Evolutionary conservation across 202 grass and related monocot genomes (phyloP).

Genomic region (Schoenoplectus triqueter): DNA sequence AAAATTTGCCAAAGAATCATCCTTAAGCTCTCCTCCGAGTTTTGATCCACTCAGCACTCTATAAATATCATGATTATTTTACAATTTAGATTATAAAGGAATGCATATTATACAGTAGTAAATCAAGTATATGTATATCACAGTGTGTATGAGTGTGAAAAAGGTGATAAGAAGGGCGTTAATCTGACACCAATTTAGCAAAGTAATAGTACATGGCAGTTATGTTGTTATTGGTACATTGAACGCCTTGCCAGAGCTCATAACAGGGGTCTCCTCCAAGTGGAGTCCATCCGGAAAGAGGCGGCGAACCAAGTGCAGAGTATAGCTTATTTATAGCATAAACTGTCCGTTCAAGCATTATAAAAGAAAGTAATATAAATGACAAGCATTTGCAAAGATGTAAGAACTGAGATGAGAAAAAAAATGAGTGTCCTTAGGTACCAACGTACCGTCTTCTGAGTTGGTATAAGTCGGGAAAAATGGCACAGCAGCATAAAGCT

Average conservation of each 20-base stretch:
- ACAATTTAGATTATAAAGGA: not conserved
- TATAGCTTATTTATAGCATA: slow-evolving; percentile 79
- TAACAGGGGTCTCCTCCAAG: slow-evolving; percentile 79
- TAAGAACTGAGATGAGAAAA: not conserved
- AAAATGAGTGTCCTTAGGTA: not conserved
- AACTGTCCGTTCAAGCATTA: slow-evolving; percentile 46
- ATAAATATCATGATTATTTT: not conserved
- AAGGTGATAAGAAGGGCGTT: not conserved
- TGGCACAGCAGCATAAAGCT: slow-evolving; percentile 7
- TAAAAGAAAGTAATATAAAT: slow-evolving; percentile 6
- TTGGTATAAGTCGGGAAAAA: slow-evolving; percentile 37
- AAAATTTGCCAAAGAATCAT: slow-evolving; percentile 69
- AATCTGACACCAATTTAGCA: not conserved
- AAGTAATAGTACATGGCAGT: slow-evolving; percentile 55
- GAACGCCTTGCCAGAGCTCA: slow-evolving; percentile 73
- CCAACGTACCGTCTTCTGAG: slow-evolving; percentile 27
- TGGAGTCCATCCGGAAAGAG: slow-evolving; percentile 63
- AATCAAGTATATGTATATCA: not conserved
- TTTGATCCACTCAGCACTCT: slow-evolving; percentile 79
- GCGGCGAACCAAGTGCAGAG: slow-evolving; percentile 57
- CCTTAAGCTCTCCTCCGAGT: slow-evolving; percentile 67
- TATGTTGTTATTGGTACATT: slow-evolving; percentile 62
- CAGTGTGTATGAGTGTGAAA: not conserved
- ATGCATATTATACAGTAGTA: not conserved
- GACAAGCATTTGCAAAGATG: slow-evolving; percentile 17